Conservation (phyloP, 495 filamentous ascomycete genomes). For the Podospora tetraspora region DNA sequence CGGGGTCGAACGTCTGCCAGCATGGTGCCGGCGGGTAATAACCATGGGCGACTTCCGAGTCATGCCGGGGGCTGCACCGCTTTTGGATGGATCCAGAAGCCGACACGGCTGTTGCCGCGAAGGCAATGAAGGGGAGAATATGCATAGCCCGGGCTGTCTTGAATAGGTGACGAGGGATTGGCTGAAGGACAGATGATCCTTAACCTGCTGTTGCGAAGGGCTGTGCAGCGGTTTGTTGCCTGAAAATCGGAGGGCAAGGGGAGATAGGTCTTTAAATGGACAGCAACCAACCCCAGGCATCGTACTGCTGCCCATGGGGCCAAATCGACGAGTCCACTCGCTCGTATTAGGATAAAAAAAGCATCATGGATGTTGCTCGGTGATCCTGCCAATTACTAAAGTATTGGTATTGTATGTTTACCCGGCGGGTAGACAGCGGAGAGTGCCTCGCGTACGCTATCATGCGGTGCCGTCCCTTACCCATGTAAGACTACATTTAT, state of each 20-base stretch:
- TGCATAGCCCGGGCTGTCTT: neutral
- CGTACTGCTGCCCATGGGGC: neutral
- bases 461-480: neutral
- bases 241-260: neutral
- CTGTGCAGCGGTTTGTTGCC: neutral
- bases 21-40: constrained; percentile 27
- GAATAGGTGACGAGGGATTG: neutral
- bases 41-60: constrained; percentile 20
- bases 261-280: neutral
- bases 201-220: neutral
- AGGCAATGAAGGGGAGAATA: neutral
- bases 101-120: neutral
- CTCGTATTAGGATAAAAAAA: neutral
- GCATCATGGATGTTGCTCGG: neutral
- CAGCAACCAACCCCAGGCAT: neutral
- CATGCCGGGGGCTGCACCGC: constrained; percentile 23
- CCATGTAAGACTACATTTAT: neutral
- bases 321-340: neutral
- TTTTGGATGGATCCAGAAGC: constrained; percentile 1
- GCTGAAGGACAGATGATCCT: neutral
- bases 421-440: neutral
- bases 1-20: constrained; percentile 25
- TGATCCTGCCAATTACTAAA: neutral
- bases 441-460: neutral
- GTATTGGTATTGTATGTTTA: neutral